A percentile compares a stretch with the other conserved stretches of the same genome.
Conservation (phyloP, 345 rosid species). For the Dimocarpus longan region DNA sequence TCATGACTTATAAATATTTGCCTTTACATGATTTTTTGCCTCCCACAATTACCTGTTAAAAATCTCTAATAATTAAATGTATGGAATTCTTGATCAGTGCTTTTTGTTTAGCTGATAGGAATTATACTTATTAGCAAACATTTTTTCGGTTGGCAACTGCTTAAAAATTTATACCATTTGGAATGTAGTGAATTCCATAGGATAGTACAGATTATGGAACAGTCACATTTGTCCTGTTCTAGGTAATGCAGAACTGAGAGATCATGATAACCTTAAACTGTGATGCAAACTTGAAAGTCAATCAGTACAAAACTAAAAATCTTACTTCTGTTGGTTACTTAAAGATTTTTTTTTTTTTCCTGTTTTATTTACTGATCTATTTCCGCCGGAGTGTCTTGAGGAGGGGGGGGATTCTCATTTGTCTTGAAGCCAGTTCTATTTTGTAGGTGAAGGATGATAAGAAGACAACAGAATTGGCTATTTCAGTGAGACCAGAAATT, state of each 20-base stretch:
- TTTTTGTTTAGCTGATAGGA: not conserved
- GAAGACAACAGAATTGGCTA: conserved; percentile 21
- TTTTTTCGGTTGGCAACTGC: not conserved
- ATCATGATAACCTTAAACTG: not conserved
- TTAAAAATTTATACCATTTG: not conserved
- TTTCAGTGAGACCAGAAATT: conserved; percentile 24
- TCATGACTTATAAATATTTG: conserved; percentile 2
- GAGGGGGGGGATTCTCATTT: conserved; percentile 10
- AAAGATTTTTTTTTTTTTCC: not conserved
- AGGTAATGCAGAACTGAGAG: not conserved
- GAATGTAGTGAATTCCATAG: not conserved
- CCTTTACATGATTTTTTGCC: not conserved
- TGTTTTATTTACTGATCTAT: not conserved
- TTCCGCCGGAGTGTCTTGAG: not conserved
- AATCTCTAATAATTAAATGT: not conserved
- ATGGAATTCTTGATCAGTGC: not conserved
- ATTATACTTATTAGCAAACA: not conserved
- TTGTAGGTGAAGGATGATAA: conserved; percentile 33
- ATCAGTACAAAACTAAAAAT: not conserved
- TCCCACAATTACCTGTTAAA: not conserved
- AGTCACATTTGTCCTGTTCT: not conserved
- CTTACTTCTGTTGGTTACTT: not conserved
- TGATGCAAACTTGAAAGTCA: not conserved
- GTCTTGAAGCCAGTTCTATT: conserved; percentile 25
- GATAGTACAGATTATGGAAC: not conserved